Evolutionary conservation across 495 filamentous ascomycete species (phyloP), one percentile per base, ranked within the genome.

Genomic region (Corynascus novoguineensis): DNA sequence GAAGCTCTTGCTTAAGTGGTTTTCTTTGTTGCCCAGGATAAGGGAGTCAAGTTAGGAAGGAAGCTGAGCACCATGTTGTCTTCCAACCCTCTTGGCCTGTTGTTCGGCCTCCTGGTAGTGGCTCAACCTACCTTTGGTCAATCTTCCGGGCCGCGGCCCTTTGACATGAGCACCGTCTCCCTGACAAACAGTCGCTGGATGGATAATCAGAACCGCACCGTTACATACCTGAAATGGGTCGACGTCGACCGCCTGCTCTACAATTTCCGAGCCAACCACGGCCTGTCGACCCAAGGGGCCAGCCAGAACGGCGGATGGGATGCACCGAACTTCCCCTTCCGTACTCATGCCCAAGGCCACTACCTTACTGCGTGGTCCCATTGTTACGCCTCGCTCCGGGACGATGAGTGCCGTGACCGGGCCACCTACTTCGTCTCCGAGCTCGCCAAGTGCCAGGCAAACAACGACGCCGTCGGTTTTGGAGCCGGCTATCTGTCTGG

Each of bases 241-340:
- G 65, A 71, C 50, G 45, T 68, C 17, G 58, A 74, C 17, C 63
- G 71, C 1, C 55, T 74, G 8, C 68, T 74, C 31, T 74, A 74
- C 55, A 63, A 65, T 55, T 74, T 74, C 58, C 66, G 71, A 1
- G 35, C 57, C 9, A 74, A 64, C 57, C 71, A 74, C 54, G 53
- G 60, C 14, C 49, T 72, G 0, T 67, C 66, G 14, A 72, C 70
- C 22, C 60, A 64, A 3, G 64, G 67, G 4, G 71, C 68, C 5
- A 25, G 56, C 4, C 22, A 57, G 2, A 71, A 71, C 52, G 67
- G 67, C 11, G 71, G 71, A 12, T 74, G 71, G 71, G 71, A 74
- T 59, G 68, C 62, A 1, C 71, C 71, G 5, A 53, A 61, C 44
- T 74, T 74, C 41, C 71, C 71, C 15, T 74, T 74, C 50, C 71